Base-by-base conservation (phyloP, 805 yeast species). In the Candida jianshihensis region DNA sequence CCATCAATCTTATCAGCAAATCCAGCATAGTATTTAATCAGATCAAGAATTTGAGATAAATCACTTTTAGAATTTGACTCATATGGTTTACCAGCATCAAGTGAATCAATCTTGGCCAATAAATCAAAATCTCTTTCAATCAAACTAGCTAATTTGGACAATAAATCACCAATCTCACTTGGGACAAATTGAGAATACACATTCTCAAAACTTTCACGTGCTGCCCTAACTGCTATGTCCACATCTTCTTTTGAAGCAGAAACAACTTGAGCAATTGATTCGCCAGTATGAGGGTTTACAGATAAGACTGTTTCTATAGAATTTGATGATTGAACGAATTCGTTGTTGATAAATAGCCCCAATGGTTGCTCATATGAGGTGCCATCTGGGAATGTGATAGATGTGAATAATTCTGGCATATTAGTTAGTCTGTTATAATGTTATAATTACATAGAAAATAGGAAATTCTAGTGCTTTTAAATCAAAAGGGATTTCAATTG, bases 341-440 rank as follows among this genome's bases (percentile, higher is more conserved):
- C 87, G 60, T 85, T 85, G 67, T 86, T 81, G 60, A 90, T 88
- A 70, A 85, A 90, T 48, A 89, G 64, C 35, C 96, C 96, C 10
- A 81, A 77, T 49, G 96, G 96, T 64, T 84, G 94, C 34, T 72
- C 67, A 54, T 81, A 82, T 18, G 67, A 61, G 21, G 60, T 52
- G 18, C 88, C 88, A 44, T 75, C 78, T 38, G 89, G 88, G 39
- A 79, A 63, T 30, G 89, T 78, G 70, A 52, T 29, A 19, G 24
- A 6, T 6, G 16, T 9, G 29, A 12, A 26, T 26, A 26, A 13
- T 14, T 26, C 29, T 14, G 29, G 15, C 27, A 25, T 25, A 11
- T 11, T 21, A 21, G 24, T 21, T 21, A 11, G 11, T 11, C 24
- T 8, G 24, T 21, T 21, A 11, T 21, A 8, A 21, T n/a, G n/a